Evolutionary conservation across 176 grass and related monocot species (phyloP).

Genomic region (Poa pratensis): DNA sequence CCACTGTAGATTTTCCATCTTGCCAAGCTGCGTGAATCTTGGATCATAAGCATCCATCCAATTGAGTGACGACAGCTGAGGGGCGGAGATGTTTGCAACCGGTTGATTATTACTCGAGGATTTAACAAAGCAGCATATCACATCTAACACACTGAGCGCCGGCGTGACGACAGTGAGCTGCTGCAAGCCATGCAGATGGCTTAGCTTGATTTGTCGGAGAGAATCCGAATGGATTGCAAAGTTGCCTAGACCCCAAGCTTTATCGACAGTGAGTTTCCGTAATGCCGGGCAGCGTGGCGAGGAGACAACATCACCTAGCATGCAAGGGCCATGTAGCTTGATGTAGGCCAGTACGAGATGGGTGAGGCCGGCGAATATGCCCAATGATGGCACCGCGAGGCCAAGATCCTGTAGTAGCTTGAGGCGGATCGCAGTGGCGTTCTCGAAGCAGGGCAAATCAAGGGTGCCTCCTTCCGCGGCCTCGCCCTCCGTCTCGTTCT

Average conservation of each 20-base stretch:
- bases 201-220: not conserved
- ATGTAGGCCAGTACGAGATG: not conserved
- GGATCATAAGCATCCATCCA: not conserved
- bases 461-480: not conserved
- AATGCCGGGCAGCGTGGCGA: not conserved
- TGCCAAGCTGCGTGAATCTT: not conserved
- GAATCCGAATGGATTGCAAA: not conserved
- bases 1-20: not conserved
- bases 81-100: not conserved
- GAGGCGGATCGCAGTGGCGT: not conserved
- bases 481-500: not conserved
- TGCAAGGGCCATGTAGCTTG: not conserved
- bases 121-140: rapidly evolving
- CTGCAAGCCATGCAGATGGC: not conserved
- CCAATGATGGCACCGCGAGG: not conserved
- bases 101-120: not conserved
- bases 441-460: constrained; percentile 26
- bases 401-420: not conserved
- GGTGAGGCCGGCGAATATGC: constrained; percentile 8
- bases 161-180: not conserved
- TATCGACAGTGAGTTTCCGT: not conserved
- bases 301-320: not conserved
- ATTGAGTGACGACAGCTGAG: not conserved
- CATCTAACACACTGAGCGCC: not conserved
- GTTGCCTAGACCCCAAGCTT: not conserved